These are phyloP conservation scores for Venturia oleaginea DNA, from an alignment of 2,329 filamentous ascomycete genomes.

Conservation along the genomic window DNA sequence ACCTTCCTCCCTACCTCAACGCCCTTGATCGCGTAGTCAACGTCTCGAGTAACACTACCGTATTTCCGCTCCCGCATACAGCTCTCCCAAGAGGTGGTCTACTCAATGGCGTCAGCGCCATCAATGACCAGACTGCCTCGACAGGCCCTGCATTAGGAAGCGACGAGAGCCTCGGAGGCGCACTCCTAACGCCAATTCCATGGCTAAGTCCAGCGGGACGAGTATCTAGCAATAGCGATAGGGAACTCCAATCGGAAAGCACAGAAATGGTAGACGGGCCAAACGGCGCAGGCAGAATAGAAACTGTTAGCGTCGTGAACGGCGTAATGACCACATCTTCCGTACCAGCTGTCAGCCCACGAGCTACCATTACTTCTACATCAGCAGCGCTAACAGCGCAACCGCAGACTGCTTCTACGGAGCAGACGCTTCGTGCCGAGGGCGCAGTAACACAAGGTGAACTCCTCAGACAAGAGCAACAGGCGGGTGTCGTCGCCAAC, in stretches of 20 bases:
- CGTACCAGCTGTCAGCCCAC: neutral
- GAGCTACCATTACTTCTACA: neutral
- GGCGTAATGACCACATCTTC: constrained; percentile 36
- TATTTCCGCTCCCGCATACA: constrained; percentile 72
- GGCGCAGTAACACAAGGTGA: constrained; percentile 72
- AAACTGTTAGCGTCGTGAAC: constrained; percentile 74
- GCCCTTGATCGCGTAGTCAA: constrained; percentile 85
- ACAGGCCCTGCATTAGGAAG: constrained; percentile 52
- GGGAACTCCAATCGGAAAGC: constrained; percentile 60
- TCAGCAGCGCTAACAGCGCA: constrained; percentile 5
- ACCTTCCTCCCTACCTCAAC: constrained; percentile 75
- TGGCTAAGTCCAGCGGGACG: constrained; percentile 51
- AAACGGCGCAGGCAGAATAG: constrained; percentile 68
- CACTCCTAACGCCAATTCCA: constrained; percentile 84
- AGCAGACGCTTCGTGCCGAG: constrained; percentile 27
- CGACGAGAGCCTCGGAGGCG: constrained; percentile 83
- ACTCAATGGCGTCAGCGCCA: constrained; percentile 53
- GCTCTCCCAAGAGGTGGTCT: constrained; percentile 36
- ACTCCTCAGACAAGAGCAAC: constrained; percentile 76
- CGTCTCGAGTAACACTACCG: constrained; percentile 71
- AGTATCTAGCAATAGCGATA: constrained; percentile 28
- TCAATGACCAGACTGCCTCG: constrained; percentile 19
- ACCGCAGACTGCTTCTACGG: constrained; percentile 17
- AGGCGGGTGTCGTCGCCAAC: constrained; percentile 67
- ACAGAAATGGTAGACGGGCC: constrained; percentile 75